A percentile compares a stretch with the other conserved stretches of the same genome.
phyloP scores from a whole-genome alignment of 305 asterid genomes.

The Fraxinus ornus region DNA sequence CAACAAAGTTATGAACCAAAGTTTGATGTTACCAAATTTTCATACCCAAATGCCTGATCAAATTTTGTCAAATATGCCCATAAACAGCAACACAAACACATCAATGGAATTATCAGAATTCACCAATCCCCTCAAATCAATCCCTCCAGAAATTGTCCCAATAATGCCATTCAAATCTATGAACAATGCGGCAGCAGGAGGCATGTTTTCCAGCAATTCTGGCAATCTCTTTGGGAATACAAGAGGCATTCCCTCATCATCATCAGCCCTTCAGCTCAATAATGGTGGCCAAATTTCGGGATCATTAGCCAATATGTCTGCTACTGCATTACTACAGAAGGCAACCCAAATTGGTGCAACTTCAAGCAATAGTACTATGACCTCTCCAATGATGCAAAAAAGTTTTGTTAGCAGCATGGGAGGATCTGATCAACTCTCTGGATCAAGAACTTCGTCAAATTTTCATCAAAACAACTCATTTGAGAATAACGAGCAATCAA shows the following conservation, averaged over 20 bases:
- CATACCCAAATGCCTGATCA: conserved; percentile 49
- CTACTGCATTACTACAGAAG: conserved; percentile 75
- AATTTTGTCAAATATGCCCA: conserved; percentile 40
- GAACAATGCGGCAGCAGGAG: conserved; percentile 41
- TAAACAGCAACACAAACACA: conserved; percentile 24
- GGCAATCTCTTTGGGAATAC: conserved; percentile 59
- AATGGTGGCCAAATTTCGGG: conserved; percentile 45
- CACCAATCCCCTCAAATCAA: conserved; percentile 58
- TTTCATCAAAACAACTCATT: conserved; percentile 29
- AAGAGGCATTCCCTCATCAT: conserved; percentile 47
- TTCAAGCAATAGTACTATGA: conserved; percentile 36
- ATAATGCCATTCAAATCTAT: conserved; percentile 67
- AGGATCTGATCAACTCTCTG: conserved; percentile 40
- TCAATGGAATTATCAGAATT: conserved; percentile 46
- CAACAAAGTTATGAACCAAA: conserved; percentile 56
- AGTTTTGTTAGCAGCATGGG: conserved; percentile 50
- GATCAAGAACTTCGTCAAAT: conserved; percentile 10
- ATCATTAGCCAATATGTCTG: conserved; percentile 60
- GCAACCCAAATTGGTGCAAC: conserved; percentile 89
- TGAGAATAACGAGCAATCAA: conserved; percentile 36
- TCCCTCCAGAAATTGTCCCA: conserved; percentile 62
- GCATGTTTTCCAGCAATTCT: conserved; percentile 63
- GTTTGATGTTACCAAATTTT: conserved; percentile 31
- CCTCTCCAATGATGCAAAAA: conserved; percentile 67
- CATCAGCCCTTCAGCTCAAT: conserved; percentile 67